A percentile compares a stretch with the other conserved stretches of the same genome.
These are phyloP conservation scores for Pisolithus microcarpus DNA, from an alignment of 768 basidiomycete genomes.

Conservation along the genomic window DNA sequence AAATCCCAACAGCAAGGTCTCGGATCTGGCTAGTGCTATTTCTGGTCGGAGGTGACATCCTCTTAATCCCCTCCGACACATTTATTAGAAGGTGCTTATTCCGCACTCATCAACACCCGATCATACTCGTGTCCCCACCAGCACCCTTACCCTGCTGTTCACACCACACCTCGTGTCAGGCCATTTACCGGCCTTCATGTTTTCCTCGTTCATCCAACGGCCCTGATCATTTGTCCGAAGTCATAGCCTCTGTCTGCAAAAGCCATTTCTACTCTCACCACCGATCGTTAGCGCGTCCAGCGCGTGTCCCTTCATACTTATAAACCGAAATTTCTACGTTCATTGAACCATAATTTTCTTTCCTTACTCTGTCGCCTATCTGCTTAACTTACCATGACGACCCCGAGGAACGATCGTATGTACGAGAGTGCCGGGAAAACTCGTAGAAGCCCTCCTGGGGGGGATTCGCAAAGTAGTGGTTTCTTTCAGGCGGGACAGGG, in stretches of 20 bases:
- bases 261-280: slow-evolving; percentile 22
- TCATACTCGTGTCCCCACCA: slow-evolving; percentile 27
- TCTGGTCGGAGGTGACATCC: slow-evolving; percentile 17
- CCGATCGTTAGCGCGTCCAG: slow-evolving; percentile 39
- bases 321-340: slow-evolving; percentile 51
- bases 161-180: slow-evolving; percentile 42
- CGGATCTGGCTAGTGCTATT: slow-evolving; percentile 19
- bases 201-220: slow-evolving; percentile 38
- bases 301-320: slow-evolving; percentile 38
- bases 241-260: slow-evolving; percentile 34
- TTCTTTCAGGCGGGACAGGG: slow-evolving; percentile 78
- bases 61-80: slow-evolving; percentile 23
- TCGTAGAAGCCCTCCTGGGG: slow-evolving; percentile 59
- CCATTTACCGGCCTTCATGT: slow-evolving; percentile 40
- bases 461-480: slow-evolving; percentile 50
- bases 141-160: slow-evolving; percentile 32
- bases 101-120: slow-evolving; percentile 21
- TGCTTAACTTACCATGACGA: slow-evolving; percentile 57
- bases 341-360: slow-evolving; percentile 36
- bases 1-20: slow-evolving; percentile 9
- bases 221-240: slow-evolving; percentile 35
- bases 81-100: slow-evolving; percentile 25
- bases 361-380: slow-evolving; percentile 51
- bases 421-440: slow-evolving; percentile 56
- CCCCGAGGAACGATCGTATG: slow-evolving; percentile 65